Evolutionary conservation across 2,329 filamentous ascomycete species (phyloP).

Genomic region (Sarocladium oryzae): DNA sequence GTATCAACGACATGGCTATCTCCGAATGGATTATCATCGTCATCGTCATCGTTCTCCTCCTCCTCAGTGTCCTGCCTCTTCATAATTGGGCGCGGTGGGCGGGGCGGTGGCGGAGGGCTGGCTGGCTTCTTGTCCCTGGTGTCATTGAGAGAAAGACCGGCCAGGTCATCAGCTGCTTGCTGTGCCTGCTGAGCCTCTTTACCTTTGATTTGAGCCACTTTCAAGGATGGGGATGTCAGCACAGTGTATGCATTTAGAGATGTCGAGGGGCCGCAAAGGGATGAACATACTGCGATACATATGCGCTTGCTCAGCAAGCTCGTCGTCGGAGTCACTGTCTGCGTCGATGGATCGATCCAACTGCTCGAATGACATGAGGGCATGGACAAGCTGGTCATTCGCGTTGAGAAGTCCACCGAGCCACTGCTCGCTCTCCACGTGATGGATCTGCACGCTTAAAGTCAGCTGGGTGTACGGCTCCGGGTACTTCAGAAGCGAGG

Average conservation of each 20-base stretch:
- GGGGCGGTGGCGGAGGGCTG: constrained; percentile 41
- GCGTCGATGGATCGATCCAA: constrained; percentile 80
- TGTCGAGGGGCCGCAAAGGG: constrained; percentile 12
- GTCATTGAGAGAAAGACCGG: constrained; percentile 38
- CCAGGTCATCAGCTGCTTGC: constrained; percentile 31
- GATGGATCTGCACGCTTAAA: constrained; percentile 59
- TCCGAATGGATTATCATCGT: constrained; percentile 82
- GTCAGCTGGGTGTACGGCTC: neutral
- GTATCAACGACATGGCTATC: constrained; percentile 65
- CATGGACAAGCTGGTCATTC: constrained; percentile 91
- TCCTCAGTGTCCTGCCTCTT: constrained; percentile 26
- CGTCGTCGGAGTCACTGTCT: constrained; percentile 61
- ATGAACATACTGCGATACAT: constrained; percentile 51
- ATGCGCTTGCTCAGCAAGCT: constrained; percentile 59
- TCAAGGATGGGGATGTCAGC: constrained; percentile 16
- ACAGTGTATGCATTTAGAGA: neutral
- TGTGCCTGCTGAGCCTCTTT: constrained; percentile 39
- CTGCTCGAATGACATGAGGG: constrained; percentile 90
- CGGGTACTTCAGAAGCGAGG: neutral
- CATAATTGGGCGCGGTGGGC: constrained; percentile 29
- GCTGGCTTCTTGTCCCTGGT: constrained; percentile 39
- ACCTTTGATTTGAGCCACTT: constrained; percentile 48
- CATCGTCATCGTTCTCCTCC: constrained; percentile 59
- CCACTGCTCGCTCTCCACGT: constrained; percentile 86
- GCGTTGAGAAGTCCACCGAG: constrained; percentile 86